A percentile compares a stretch with the other conserved stretches of the same genome.
Evolutionary conservation across 352 stramenopile species (phyloP).

Genomic region (Pythium grandisporangium): DNA sequence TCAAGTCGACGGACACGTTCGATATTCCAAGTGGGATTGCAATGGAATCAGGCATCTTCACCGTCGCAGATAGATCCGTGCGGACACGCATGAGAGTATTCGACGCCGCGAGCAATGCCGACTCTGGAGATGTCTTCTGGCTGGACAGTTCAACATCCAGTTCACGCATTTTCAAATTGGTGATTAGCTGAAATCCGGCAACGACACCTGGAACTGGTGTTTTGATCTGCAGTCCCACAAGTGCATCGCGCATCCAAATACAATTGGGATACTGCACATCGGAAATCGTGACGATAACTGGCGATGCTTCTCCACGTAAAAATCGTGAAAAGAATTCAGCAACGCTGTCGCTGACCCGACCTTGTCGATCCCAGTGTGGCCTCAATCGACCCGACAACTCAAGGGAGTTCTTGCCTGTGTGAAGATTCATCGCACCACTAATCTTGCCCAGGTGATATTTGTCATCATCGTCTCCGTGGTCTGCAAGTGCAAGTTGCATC

Average conservation of each 20-base stretch:
- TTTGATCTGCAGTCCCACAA: slow-evolving; percentile 49
- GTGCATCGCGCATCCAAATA: slow-evolving; percentile 50
- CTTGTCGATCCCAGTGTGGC: slow-evolving; percentile 25
- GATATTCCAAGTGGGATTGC: slow-evolving; percentile 55
- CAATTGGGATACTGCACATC: slow-evolving; percentile 37
- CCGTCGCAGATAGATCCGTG: slow-evolving; percentile 48
- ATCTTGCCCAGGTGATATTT: slow-evolving; percentile 32
- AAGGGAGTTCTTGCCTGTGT: slow-evolving; percentile 37
- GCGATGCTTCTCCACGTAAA: slow-evolving; percentile 38
- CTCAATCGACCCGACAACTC: slow-evolving; percentile 35
- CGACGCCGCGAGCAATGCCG: slow-evolving; percentile 6
- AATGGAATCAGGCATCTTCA: slow-evolving; percentile 69
- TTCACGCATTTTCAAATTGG: slow-evolving; percentile 50
- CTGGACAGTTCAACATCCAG: slow-evolving; percentile 52
- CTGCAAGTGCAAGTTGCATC: slow-evolving; percentile 37
- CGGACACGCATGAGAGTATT: slow-evolving; percentile 70
- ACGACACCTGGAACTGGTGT: slow-evolving; percentile 55
- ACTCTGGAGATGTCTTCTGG: no score
- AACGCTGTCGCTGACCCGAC: slow-evolving; percentile 37
- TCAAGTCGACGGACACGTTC: slow-evolving; percentile 52
- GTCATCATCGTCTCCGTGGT: slow-evolving; percentile 14
- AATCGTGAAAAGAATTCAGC: slow-evolving; percentile 65
- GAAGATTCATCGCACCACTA: slow-evolving; percentile 43
- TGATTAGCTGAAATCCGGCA: slow-evolving; percentile 54
- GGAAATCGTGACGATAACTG: slow-evolving; percentile 41